Conservation (phyloP, 2,329 filamentous ascomycete species). For the Nemania sp. region DNA sequence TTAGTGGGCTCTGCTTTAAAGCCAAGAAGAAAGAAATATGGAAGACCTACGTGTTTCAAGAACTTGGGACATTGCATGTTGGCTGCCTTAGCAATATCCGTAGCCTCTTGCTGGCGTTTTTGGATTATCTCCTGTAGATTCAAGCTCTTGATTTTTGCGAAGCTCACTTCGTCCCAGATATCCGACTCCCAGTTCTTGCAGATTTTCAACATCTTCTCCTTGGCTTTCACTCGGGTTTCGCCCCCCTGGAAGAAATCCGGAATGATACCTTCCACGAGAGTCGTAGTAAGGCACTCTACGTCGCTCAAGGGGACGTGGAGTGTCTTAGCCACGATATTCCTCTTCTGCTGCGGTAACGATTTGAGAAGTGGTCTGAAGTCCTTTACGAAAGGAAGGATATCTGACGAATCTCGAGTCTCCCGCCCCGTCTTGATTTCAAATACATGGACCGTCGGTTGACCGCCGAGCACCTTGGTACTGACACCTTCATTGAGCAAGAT, state of each 20-base stretch:
- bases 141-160: slow-evolving; percentile 80
- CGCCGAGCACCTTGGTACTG: slow-evolving; percentile 59
- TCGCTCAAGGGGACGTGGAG: slow-evolving; percentile 74
- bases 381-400: slow-evolving; percentile 82
- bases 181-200: slow-evolving; percentile 75
- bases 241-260: slow-evolving; percentile 62
- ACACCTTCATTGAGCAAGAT: slow-evolving; percentile 79
- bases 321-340: slow-evolving; percentile 70
- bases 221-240: slow-evolving; percentile 57
- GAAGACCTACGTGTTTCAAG: slow-evolving; percentile 78
- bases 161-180: slow-evolving; percentile 83
- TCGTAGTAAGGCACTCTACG: slow-evolving; percentile 82
- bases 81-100: slow-evolving; percentile 64
- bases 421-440: slow-evolving; percentile 75
- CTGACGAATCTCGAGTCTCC: slow-evolving; percentile 75
- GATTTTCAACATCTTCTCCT: slow-evolving; percentile 69
- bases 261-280: slow-evolving; percentile 61
- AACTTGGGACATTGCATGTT: slow-evolving; percentile 77
- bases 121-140: slow-evolving; percentile 78
- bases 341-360: slow-evolving; percentile 66
- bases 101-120: slow-evolving; percentile 67
- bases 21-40: neutral
- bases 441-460: slow-evolving; percentile 73
- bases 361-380: slow-evolving; percentile 70
- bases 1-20: neutral